Evolutionary conservation across 176 grass and related monocot species (phyloP), one percentile per base, ranked within the genome.

Genomic region (Triticum dicoccoides): DNA sequence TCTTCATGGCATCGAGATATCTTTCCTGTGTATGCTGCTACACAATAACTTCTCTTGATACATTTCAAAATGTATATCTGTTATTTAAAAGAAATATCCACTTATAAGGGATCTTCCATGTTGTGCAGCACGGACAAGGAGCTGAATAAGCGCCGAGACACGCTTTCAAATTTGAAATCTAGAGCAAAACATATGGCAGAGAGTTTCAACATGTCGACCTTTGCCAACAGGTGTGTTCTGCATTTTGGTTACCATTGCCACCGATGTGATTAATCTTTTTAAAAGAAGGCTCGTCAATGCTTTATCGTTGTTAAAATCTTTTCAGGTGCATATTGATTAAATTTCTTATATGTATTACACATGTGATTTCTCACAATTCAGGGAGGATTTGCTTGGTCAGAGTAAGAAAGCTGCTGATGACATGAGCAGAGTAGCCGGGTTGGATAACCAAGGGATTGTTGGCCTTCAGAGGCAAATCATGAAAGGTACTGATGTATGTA

Each of bases 381-480:
- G 93, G 93, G 90, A 95, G 61, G 93, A 95, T 66, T 84, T 95
- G 62, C 75, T 95, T 84, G 93, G 93, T 76, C 44, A 80, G 67
- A 84, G 83, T 83, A 88, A 86, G 82, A 87, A 89, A 58, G 5
- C 67, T 33, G 90, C 59, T 61, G 90, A 95, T 75, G 90, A 88
- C 69, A 87, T 90, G 59, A 90, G 52, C 32, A 95, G 90, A 84
- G 82, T 85, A 42, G 59, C 85, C 12, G 90, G 85, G 13, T 84
- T 95, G 82, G 90, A 95, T 85, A 92, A 95, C 62, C 88, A 90
- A 82, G 87, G 88, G 42, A 77, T 95, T 51, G 88, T 95, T 80
- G 75, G 82, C 80, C 83, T 95, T 73, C 93, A 95, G 73, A 92
- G 88, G 82, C 90, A 95, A 77, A 86, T 92, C 38, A 95, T 95